These are phyloP conservation scores for Russula ochroleuca DNA, from an alignment of 768 basidiomycete genomes.

Conservation along the genomic window DNA sequence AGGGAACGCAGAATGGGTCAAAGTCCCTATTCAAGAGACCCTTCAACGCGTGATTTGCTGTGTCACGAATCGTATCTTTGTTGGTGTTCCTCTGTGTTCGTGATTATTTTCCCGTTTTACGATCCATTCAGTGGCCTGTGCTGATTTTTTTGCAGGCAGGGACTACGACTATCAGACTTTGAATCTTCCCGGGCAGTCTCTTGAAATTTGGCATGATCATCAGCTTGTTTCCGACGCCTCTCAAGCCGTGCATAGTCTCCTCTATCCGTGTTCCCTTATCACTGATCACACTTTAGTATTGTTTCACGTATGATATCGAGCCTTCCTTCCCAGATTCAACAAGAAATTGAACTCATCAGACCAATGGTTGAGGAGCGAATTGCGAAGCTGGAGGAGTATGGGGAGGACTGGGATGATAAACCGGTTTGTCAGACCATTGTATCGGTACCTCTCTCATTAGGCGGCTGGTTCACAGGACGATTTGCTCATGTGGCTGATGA, in stretches of 20 bases:
- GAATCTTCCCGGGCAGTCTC: conserved; percentile 37
- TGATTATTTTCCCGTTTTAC: not conserved
- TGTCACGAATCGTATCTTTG: too few species aligned
- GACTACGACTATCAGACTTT: conserved; percentile 36
- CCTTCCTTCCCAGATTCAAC: too few species aligned
- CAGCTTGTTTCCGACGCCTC: conserved; percentile 38
- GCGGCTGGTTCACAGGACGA: conserved; percentile 30
- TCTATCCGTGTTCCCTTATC: not conserved
- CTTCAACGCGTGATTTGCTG: conserved; percentile 16
- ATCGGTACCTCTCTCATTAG: not conserved
- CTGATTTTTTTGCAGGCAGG: conserved; percentile 36
- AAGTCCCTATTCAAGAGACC: conserved; percentile 29
- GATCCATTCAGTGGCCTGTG: not conserved
- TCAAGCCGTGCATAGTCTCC: conserved; percentile 40
- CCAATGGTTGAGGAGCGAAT: not conserved
- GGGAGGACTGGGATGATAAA: not conserved
- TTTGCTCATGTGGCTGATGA: too few species aligned
- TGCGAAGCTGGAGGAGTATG: not conserved
- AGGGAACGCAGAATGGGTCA: conserved; percentile 38
- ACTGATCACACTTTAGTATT: not conserved
- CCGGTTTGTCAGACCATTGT: too few species aligned
- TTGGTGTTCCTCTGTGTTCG: conserved; percentile 44
- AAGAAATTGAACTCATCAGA: too few species aligned
- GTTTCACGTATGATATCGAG: not conserved
- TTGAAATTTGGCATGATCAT: conserved; percentile 35